Base-by-base conservation (phyloP, 805 yeast genomes). In the Wickerhamia fluorescens region DNA sequence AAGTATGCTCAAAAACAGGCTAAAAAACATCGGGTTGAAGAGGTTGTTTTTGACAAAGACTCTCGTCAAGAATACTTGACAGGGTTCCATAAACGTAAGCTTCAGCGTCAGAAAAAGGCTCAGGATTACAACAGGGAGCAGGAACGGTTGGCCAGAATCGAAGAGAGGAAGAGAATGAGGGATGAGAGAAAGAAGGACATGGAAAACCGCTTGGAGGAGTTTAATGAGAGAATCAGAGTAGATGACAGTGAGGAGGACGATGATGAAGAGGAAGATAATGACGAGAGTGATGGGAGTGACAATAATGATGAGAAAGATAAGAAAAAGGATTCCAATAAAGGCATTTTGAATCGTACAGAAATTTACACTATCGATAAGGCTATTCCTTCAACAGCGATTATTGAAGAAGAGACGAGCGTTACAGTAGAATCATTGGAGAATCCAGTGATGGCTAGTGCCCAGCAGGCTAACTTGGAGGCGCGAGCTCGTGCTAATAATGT, bases 11-110 rank as follows among this genome's bases (percentile, higher is more conserved):
- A 73, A 30, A 80, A 78, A 41, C 79, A 76, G 48, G 66, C 68
- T 19, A 74, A 73, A 50, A 70, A 74, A 49, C 73, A 71, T 48
- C 69, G 86, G 22, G 87, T 84, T 3, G 88, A 74, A 16, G 96
- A 86, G 52, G 94, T 92, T 16, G 75, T 72, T 2, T 92, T 87
- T 52, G 92, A 92, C 55, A 73, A 75, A 38, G 82, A 71, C 12
- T 71, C 81, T n/a, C 62, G 96, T 51, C 58, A 67, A 53, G 95
- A 89, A 36, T 89, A 77, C 53, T 61, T 89, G 41, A 89, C 96
- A 3, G 98, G 98, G 23, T 89, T 89, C 55, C 97, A 92, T 56
- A 89, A 89, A 59, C 73, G 98, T 48, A 89, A 89, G 52, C 52
- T 89, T 11, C 83, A 83, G 47, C 71, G 97, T 53, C 82, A 83